phyloP scores from a whole-genome alignment of 192 early-diverging fungal genomes.

The Coemansia reversa region DNA sequence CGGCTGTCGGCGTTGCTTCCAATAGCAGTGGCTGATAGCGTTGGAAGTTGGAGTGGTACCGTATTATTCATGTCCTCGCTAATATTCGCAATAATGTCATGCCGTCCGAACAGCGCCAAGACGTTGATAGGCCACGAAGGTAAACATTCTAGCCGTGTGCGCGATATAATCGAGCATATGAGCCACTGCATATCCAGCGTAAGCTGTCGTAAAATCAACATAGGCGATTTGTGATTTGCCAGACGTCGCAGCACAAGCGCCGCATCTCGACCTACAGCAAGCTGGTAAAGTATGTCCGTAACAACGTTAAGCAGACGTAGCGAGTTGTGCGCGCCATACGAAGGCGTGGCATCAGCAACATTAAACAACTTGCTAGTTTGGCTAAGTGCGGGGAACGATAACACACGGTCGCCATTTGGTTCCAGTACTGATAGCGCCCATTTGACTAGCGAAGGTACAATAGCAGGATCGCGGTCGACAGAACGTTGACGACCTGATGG shows the following conservation, averaged over 20 bases:
- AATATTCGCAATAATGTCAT: conserved; percentile 36
- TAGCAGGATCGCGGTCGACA: conserved; percentile 1
- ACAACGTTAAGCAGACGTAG: conserved; percentile 18
- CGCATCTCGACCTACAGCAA: conserved; percentile 10
- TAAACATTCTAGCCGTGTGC: conserved; percentile 11
- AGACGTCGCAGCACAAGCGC: conserved; percentile 18
- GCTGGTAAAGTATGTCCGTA: conserved; percentile 16
- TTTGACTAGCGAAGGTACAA: conserved; percentile 25
- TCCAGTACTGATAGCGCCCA: conserved; percentile 21
- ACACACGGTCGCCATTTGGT: neutral
- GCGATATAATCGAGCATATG: conserved; percentile 10
- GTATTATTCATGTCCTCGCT: neutral
- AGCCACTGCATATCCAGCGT: conserved; percentile 38
- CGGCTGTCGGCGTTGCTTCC: neutral
- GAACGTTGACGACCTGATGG: conserved; percentile 8
- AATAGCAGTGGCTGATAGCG: neutral
- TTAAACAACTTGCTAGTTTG: conserved; percentile 24
- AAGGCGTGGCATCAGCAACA: conserved; percentile 33
- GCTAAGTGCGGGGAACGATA: conserved; percentile 30
- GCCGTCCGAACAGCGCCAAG: conserved; percentile 32
- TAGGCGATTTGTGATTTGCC: conserved; percentile 5
- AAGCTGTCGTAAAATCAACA: conserved; percentile 19
- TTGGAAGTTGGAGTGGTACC: neutral
- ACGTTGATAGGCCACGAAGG: conserved; percentile 28
- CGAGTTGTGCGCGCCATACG: conserved; percentile 7